Percentiles rank a stretch among this genome's conserved stretches.
phyloP scores from a whole-genome alignment of 208 protist genomes.

The Leishmania gerbilli region DNA sequence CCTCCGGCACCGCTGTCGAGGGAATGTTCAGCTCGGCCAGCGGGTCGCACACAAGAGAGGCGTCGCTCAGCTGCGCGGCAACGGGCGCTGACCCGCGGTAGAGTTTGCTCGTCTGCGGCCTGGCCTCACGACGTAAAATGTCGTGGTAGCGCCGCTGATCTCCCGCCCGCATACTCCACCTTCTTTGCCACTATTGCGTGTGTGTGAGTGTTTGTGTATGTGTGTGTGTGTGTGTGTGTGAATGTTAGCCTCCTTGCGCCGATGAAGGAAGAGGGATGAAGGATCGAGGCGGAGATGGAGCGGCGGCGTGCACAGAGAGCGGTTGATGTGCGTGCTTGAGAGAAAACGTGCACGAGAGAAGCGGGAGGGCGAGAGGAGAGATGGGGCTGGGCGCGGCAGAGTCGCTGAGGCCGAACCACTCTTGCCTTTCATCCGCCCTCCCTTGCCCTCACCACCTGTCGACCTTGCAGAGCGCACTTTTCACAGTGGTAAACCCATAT shows the following conservation, averaged over 20 bases:
- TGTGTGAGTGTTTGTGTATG: background rate
- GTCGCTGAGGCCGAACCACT: background rate
- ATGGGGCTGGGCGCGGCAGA: background rate
- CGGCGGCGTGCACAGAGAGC: background rate
- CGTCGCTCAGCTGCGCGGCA: background rate
- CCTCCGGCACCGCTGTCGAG: constrained; percentile 30
- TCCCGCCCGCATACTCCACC: constrained; percentile 25
- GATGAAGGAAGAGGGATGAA: background rate
- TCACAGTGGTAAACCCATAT: background rate
- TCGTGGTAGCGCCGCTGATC: constrained; percentile 34
- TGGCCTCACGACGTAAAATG: constrained; percentile 34
- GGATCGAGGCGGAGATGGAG: background rate
- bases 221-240: background rate
- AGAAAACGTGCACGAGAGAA: background rate
- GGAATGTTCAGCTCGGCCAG: constrained; percentile 48
- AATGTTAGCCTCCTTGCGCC: background rate
- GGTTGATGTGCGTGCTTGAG: background rate
- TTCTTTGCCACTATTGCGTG: no score
- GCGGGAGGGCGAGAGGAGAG: background rate
- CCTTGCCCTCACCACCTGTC: background rate
- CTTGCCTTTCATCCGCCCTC: background rate
- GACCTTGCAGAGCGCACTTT: background rate
- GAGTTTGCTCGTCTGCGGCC: constrained; percentile 1
- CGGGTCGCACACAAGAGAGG: constrained; percentile 46
- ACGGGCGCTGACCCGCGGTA: background rate